Conservation (phyloP, 495 filamentous ascomycete species). For the Thozetella sp. region DNA sequence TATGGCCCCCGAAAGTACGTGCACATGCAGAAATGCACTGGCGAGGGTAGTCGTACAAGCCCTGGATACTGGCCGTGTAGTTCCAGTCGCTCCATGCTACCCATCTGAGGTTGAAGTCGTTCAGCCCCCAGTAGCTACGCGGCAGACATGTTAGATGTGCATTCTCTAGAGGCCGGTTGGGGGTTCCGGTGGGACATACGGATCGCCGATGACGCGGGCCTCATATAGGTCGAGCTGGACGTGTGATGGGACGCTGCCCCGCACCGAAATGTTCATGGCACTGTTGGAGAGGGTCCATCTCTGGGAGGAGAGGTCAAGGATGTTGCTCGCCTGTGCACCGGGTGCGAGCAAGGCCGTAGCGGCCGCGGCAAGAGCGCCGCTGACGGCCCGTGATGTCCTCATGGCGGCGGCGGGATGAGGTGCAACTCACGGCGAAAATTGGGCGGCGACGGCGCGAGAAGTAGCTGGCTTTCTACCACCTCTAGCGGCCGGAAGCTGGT, state of each 20-base stretch:
- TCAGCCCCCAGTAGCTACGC: constrained; percentile 49
- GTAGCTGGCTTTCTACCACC: too few species aligned
- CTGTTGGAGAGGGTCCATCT: constrained; percentile 59
- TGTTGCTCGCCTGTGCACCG: constrained; percentile 24
- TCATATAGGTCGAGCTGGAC: constrained; percentile 62
- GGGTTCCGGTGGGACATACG: constrained; percentile 31
- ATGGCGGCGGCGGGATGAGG: neutral
- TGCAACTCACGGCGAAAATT: too few species aligned
- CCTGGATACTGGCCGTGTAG: constrained; percentile 53
- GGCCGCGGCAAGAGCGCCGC: too few species aligned
- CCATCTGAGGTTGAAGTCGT: constrained; percentile 67
- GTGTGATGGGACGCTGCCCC: constrained; percentile 63
- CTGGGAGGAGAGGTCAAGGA: constrained; percentile 53
- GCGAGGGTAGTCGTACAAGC: constrained; percentile 40
- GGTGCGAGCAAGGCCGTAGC: neutral
- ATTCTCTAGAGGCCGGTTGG: neutral
- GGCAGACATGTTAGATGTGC: neutral
- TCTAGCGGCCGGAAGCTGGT: too few species aligned
- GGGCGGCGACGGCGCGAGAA: too few species aligned
- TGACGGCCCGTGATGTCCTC: neutral
- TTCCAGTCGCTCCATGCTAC: constrained; percentile 63
- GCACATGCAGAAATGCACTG: neutral
- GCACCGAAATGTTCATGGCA: constrained; percentile 55
- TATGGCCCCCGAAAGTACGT: neutral
- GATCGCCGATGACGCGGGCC: constrained; percentile 55